Evolutionary conservation across 2,329 filamentous ascomycete genomes (phyloP), one percentile per base, ranked within the genome.

Genomic region (Fusarium verrucosum): DNA sequence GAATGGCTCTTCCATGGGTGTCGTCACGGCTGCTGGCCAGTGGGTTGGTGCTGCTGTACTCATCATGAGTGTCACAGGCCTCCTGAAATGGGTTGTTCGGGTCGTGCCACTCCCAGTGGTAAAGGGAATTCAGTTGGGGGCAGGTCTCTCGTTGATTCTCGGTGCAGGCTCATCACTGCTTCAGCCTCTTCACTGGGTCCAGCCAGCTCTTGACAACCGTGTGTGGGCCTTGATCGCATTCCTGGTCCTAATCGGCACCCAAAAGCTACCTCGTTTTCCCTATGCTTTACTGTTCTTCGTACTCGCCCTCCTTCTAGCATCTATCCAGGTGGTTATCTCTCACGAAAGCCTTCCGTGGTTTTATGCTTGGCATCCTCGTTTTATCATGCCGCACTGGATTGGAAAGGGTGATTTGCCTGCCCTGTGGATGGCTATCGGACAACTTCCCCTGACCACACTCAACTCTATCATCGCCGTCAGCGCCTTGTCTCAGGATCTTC

Each of bases 81-180:
- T 95, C n/a, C 81, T 97, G 28, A 83, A 83, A 55, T 90, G 88
- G 83, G 88, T 92, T 47, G 89, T 91, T 10, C 79, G 82, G n/a
- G 82, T 88, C 14, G 90, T 96, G 10, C 94, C 94, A 1, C 86
- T 94, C 14, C 92, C 94, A 0, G 90, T 98, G 1, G 89, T 98
- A 50, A 97, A 96, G 74, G 94, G 94, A 26, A 97, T 98, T 66
- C 95, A 98, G 77, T 87, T 97, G 43, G 94, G 94, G 33, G 94
- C 94, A 6, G 94, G 94, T 2, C 81, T 98, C 43, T 92, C 90
- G 16, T 84, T 98, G 16, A 85, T 93, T 50, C 84, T 96, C 55
- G 90, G 91, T 13, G 92, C 92, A 9, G 92, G 92, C 4, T 81
- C 83, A 1, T 85, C 81, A 42, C 83, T 96, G 56, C 82, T 95